These are phyloP conservation scores for Botrytis medusae DNA, from an alignment of 2,329 filamentous ascomycete species.

Conservation along the genomic window DNA sequence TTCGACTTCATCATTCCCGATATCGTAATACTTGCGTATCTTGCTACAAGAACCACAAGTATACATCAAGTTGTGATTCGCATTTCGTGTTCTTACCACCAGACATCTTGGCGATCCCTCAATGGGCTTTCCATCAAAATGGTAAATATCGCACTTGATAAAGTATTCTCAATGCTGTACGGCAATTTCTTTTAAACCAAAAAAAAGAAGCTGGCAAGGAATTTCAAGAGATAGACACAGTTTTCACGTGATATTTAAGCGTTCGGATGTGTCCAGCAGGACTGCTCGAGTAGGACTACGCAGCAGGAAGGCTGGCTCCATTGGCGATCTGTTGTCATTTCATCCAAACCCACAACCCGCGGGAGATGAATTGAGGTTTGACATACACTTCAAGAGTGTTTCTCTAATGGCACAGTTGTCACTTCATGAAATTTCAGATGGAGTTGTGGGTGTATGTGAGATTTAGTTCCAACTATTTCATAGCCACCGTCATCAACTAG, in stretches of 20 bases:
- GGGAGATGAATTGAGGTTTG: neutral
- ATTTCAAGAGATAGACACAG: neutral
- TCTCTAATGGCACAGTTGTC: too few species aligned
- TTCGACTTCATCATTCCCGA: neutral
- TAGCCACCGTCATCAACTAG: too few species aligned
- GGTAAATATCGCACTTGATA: neutral
- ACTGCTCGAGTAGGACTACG: neutral
- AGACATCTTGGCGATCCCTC: neutral
- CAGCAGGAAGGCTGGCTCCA: neutral
- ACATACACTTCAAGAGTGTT: neutral
- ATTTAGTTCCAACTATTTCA: neutral
- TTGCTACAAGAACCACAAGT: neutral
- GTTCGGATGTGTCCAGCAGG: neutral
- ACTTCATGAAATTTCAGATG: neutral
- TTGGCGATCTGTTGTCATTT: neutral
- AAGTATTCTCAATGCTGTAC: neutral
- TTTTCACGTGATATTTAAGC: neutral
- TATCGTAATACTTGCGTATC: neutral
- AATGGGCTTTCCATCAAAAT: neutral
- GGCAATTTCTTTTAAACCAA: neutral
- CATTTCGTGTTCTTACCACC: neutral
- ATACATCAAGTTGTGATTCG: neutral
- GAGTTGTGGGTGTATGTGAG: neutral
- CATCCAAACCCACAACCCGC: neutral
- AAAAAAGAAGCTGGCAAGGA: neutral